These are phyloP conservation scores for Choiromyces venosus DNA, from an alignment of 495 filamentous ascomycete genomes.

Conservation along the genomic window DNA sequence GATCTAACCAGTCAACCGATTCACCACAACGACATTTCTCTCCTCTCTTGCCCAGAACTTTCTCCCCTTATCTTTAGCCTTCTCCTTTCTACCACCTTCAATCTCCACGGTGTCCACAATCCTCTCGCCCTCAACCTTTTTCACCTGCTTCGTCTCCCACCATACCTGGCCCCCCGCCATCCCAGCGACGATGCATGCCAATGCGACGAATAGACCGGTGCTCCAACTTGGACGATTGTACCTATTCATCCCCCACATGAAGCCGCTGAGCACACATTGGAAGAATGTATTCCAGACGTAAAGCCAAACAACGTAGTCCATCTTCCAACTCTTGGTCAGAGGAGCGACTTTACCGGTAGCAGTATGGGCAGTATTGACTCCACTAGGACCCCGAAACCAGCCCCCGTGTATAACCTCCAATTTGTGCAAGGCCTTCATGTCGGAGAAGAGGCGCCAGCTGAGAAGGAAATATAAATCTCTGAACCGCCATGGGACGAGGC, in stretches of 20 bases:
- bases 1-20: neutral
- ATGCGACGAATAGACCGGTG: constrained; percentile 65
- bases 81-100: constrained; percentile 45
- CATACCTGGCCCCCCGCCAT: constrained; percentile 64
- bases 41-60: constrained; percentile 3
- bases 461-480: constrained; percentile 68
- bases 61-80: constrained; percentile 42
- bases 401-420: constrained; percentile 61
- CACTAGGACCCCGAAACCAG: constrained; percentile 63
- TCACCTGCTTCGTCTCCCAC: constrained; percentile 59
- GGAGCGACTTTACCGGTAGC: constrained; percentile 60
- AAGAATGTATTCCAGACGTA: constrained; percentile 72
- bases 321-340: constrained; percentile 64
- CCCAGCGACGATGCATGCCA: constrained; percentile 64
- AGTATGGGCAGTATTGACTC: constrained; percentile 31
- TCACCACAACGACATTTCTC: neutral
- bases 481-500: constrained; percentile 78
- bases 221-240: constrained; percentile 65
- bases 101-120: constrained; percentile 46
- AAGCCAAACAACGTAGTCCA: constrained; percentile 72
- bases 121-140: constrained; percentile 57
- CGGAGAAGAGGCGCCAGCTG: constrained; percentile 54
- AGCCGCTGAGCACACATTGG: constrained; percentile 61
- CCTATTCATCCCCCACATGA: constrained; percentile 76
- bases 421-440: constrained; percentile 52